Base-by-base conservation (phyloP, 805 yeast genomes). In the Candida pini region DNA sequence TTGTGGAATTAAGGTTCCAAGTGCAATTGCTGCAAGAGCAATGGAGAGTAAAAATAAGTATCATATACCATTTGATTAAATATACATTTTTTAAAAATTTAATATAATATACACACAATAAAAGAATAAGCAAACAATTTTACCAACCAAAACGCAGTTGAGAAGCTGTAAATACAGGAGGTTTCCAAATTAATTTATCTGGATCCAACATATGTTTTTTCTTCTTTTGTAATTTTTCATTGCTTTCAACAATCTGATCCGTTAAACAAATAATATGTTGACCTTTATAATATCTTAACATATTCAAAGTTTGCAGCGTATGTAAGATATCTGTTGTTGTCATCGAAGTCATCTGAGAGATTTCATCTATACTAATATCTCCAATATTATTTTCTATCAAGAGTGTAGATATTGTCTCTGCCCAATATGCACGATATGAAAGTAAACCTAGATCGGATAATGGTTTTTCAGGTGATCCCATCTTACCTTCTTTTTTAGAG, bases 381-480 rank as follows among this genome's bases (percentile, higher is more conserved):
- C 68, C 62, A 1, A 45, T 36, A 21, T 71, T 66, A 36, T 66
- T 68, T 46, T 84, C 92, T 25, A 81, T 79, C 25, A 92, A 63
- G 19, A 87, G 55, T 34, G 76, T 78, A 9, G 88, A 78, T 39
- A 92, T 68, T 1, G 90, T 79, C 50, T 92, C 97, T 0, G 97
- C 78, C 99, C 99, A 92, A 55, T 73, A 92, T 0, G 97, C 96
- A 58, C 98, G 77, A 53, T 92, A 92, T 5, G 96, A 84, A 19
- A 92, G 68, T 21, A 92, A 68, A 26, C 99, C 99, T 53, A 92
- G 69, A 69, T 92, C 98, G 0, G 96, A 85, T 16, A 92, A 67
- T 3, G 99, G 99, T 54, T 92, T 92, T 61, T 92, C 99, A 0
- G 98, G 99, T 0, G 96, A 87, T 1, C 99, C 99, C 4, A 79